Evolutionary conservation across 2,329 filamentous ascomycete genomes (phyloP), one percentile per base, ranked within the genome.

Genomic region (Stemphylium beticola): DNA sequence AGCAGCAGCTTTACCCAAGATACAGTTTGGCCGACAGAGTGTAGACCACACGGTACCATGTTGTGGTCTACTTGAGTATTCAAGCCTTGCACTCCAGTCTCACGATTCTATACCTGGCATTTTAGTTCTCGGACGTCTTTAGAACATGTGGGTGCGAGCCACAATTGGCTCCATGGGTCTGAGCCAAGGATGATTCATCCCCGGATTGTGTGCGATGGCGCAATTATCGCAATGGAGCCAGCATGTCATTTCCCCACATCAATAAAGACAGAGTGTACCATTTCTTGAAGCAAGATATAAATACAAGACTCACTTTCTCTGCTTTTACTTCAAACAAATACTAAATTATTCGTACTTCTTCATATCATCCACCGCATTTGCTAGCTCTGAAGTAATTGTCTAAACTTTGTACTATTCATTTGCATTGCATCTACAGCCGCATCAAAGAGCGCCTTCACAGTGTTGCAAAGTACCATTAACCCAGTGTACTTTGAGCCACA

Each of bases 161-260:
- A 32, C 39, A 20, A 31, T 51, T 49, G 42, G 37, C 43, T 6
- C 20, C 22, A 53, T 52, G 34, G 37, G 40, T 41, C 38, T 36
- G 41, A 49, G 52, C 26, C 26, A 49, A 31, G 50, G 4, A 34
- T 20, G 55, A 48, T 51, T 42, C 51, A 24, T 48, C 45, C 48
- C 47, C 44, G 49, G 47, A 73, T 73, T 68, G 69, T 71, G 69
- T 73, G 71, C 71, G 70, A 74, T 74, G 66, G 69, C 69, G 71
- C 71, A 65, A 73, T 67, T 50, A 40, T 20, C 44, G 45, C 40
- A 32, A 34, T 59, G 40, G 41, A 31, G 48, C 58, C 52, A 56
- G 38, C 45, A 39, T 17, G 14, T 18, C n/a, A n/a, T 61, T 48
- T 55, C 51, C 49, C 40, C 52, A 42, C 45, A 48, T 47, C 55